phyloP scores from a whole-genome alignment of 2,329 filamentous ascomycete species.

The Dichotomopilus funicola region DNA sequence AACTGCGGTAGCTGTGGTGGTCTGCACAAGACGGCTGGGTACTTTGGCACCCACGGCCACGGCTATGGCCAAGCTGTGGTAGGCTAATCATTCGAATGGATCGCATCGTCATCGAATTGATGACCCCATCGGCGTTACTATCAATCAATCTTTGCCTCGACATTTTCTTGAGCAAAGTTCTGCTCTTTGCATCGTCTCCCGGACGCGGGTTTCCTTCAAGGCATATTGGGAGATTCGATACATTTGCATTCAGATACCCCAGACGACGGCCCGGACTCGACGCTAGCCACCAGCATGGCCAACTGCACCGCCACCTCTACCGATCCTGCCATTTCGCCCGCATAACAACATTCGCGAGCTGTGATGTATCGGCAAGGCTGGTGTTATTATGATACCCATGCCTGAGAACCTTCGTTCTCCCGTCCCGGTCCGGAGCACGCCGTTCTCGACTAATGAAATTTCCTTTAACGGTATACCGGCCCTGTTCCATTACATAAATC shows the following conservation, averaged over 20 bases:
- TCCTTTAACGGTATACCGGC: slow-evolving; percentile 25
- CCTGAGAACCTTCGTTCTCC: neutral
- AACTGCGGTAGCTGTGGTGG: slow-evolving; percentile 42
- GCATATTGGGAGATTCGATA: slow-evolving; percentile 23
- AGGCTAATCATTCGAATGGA: slow-evolving; percentile 33
- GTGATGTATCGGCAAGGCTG: neutral
- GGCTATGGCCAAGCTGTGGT: slow-evolving; percentile 50
- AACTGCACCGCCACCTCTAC: neutral
- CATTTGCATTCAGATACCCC: slow-evolving; percentile 28
- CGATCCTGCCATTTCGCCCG: neutral
- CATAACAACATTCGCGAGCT: neutral
- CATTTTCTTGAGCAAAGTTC: slow-evolving; percentile 11
- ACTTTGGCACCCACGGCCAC: slow-evolving; percentile 38
- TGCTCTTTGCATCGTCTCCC: slow-evolving; percentile 19
- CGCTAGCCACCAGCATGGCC: neutral
- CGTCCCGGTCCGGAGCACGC: slow-evolving; percentile 3
- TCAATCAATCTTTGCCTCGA: slow-evolving; percentile 12
- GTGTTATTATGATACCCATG: neutral
- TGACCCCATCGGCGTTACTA: slow-evolving; percentile 14
- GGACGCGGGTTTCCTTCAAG: slow-evolving; percentile 15
- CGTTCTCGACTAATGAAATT: slow-evolving; percentile 23
- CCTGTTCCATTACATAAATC: slow-evolving; percentile 21
- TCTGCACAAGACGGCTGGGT: slow-evolving; percentile 40
- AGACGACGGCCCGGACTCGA: slow-evolving; percentile 15
- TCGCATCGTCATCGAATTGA: neutral